A percentile compares a stretch with the other conserved stretches of the same genome.
Evolutionary conservation across 148 eudicot genomes (phyloP).

Genomic region (Cornus suecica): DNA sequence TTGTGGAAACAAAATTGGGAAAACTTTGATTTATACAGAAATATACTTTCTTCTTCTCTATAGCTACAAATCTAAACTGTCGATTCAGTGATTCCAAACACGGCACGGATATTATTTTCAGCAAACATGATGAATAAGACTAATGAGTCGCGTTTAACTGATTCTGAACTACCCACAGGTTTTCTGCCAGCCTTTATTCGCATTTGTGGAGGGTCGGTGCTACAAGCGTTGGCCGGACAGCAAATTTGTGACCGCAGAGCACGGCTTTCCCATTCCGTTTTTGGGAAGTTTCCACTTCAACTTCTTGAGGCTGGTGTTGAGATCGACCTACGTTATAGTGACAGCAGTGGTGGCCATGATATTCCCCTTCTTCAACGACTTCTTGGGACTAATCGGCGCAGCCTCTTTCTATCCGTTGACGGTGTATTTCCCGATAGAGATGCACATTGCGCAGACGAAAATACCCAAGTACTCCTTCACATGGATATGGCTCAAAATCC

Average conservation of each 20-base stretch:
- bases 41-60: too few relatives aligned
- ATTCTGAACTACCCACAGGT: slow-evolving; percentile 29
- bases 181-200: slow-evolving; percentile 67
- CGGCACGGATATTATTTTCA: too few relatives aligned
- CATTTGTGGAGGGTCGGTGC: slow-evolving; percentile 49
- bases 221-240: slow-evolving; percentile 50
- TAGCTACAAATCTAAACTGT: too few relatives aligned
- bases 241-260: slow-evolving; percentile 54
- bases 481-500: slow-evolving; percentile 61
- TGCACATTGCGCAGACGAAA: slow-evolving; percentile 67
- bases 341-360: slow-evolving; percentile 71
- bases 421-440: slow-evolving; percentile 73
- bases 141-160: too few relatives aligned
- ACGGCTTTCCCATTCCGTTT: slow-evolving; percentile 40
- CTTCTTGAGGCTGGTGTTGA: slow-evolving; percentile 69
- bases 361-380: slow-evolving; percentile 84
- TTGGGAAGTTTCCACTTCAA: slow-evolving; percentile 47
- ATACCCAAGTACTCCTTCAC: slow-evolving; percentile 54
- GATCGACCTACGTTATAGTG: slow-evolving; percentile 58
- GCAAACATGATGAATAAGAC: too few relatives aligned
- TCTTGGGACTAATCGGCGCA: slow-evolving; percentile 76
- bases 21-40: too few relatives aligned
- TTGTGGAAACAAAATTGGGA: too few relatives aligned
- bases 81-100: too few relatives aligned
- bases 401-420: slow-evolving; percentile 76